Base-by-base conservation (phyloP, 2,329 filamentous ascomycete species). In the Periconia macrospinosa region DNA sequence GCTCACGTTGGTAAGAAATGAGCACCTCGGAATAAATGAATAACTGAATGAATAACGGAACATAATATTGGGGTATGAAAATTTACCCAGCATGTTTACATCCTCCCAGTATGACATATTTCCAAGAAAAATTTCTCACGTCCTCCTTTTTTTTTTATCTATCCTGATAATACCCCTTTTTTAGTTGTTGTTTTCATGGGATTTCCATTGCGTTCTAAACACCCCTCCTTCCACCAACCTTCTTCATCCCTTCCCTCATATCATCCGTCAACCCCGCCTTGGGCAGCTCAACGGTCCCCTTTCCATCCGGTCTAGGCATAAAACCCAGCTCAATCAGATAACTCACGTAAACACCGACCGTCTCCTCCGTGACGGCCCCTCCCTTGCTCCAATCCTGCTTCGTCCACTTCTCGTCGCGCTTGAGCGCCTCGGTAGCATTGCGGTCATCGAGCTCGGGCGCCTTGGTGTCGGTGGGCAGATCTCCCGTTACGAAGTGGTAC, bases 381-480 rank as follows among this genome's bases (percentile, higher is more conserved):
- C 76, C 84, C 0, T 76, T 75, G 45, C 81, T 84, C 60, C 80
- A 81, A 58, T 87, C 84, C 33, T 83, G 69, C 1, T 81, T 81
- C 0, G 84, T 80, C 82, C 83, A 82, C 49, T 81, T 77, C 0
- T 79, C 79, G 65, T 92, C 88, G 3, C 81, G 79, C 67, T 83
- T 83, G 20, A 95, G 79, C 0, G 87, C 83, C 1, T 78, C 76
- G 1, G 83, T 79, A 0, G 90, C 84, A 66, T 94, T 91, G 35
- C 63, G 71, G 68, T 93, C 90, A 63, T 91, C 87, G 13, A 94
- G 81, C 69, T 90, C 88, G 0, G 88, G 88, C 0, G 90, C 88
- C 42, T 83, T 84, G 30, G 86, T 90, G 63, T 85, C 85, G 41
- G 81, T 80, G 0, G 88, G 88, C n/a, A 92, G 78, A 70, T 91